Evolutionary conservation across 345 rosid species (phyloP).

Genomic region (Lagerstroemia speciosa): DNA sequence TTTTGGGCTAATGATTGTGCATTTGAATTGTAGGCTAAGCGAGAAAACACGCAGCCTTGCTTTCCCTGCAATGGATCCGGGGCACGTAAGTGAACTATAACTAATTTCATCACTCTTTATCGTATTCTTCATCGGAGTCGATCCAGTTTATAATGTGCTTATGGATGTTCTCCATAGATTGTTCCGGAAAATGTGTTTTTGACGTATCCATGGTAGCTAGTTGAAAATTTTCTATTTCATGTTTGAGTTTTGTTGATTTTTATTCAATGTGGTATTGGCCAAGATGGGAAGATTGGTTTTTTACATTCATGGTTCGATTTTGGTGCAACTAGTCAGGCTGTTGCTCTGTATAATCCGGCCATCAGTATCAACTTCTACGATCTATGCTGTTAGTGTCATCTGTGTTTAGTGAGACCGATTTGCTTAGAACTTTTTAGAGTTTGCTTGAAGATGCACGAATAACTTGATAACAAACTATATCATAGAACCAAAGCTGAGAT

Average conservation of each 20-base stretch:
- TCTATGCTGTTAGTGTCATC: neutral
- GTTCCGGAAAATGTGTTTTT: neutral
- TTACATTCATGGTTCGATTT: neutral
- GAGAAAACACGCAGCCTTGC: constrained; percentile 89
- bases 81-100: constrained; percentile 54
- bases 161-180: neutral
- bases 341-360: neutral
- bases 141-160: neutral
- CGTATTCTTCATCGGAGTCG: neutral
- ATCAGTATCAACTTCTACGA: neutral
- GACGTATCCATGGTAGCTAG: neutral
- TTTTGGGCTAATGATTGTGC: neutral
- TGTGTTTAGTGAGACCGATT: neutral
- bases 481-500: neutral
- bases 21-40: constrained; percentile 38
- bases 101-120: neutral
- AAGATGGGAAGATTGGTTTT: neutral
- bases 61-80: constrained; percentile 91
- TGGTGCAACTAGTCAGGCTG: neutral
- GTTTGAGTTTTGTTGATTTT: neutral
- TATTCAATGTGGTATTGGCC: neutral
- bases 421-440: neutral
- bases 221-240: neutral
- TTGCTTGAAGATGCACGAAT: neutral
- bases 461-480: neutral